Conservation (phyloP, 192 early-diverging fungal genomes). For the Backusella parvicylindrica region DNA sequence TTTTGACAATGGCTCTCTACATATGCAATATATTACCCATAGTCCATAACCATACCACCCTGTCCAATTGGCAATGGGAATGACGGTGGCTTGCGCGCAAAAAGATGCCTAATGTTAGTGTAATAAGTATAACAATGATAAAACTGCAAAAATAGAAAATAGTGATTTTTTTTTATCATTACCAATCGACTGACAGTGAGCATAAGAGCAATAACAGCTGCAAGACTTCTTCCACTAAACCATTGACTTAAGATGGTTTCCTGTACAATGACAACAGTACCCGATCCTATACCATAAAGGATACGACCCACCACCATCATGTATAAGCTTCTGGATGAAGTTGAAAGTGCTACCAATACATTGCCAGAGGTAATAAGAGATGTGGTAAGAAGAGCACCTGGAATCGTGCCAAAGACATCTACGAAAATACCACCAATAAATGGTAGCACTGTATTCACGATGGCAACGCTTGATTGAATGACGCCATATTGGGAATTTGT, state of each 20-base stretch:
- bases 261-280: slow-evolving; percentile 75
- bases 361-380: slow-evolving; percentile 54
- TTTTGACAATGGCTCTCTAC: neutral
- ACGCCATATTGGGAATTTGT: slow-evolving; percentile 63
- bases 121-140: too few species aligned
- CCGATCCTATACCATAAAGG: slow-evolving; percentile 67
- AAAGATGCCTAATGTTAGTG: slow-evolving; percentile 56
- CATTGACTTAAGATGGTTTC: slow-evolving; percentile 78
- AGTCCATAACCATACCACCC: slow-evolving; percentile 46
- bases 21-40: slow-evolving; percentile 20
- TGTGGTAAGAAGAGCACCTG: slow-evolving; percentile 52
- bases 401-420: slow-evolving; percentile 59
- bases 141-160: too few species aligned
- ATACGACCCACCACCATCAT: slow-evolving; percentile 54
- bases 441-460: slow-evolving; percentile 56
- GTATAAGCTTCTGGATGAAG: slow-evolving; percentile 37
- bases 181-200: slow-evolving; percentile 67
- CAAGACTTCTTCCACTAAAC: slow-evolving; percentile 66
- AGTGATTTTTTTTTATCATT: slow-evolving; percentile 9
- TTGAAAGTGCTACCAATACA: slow-evolving; percentile 46
- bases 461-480: slow-evolving; percentile 59
- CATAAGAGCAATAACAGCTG: slow-evolving; percentile 64
- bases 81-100: slow-evolving; percentile 61
- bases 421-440: slow-evolving; percentile 50
- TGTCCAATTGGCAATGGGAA: slow-evolving; percentile 52